phyloP scores from a whole-genome alignment of 1,284 basidiomycete species.

The Lentinula novae-zelandiae region DNA sequence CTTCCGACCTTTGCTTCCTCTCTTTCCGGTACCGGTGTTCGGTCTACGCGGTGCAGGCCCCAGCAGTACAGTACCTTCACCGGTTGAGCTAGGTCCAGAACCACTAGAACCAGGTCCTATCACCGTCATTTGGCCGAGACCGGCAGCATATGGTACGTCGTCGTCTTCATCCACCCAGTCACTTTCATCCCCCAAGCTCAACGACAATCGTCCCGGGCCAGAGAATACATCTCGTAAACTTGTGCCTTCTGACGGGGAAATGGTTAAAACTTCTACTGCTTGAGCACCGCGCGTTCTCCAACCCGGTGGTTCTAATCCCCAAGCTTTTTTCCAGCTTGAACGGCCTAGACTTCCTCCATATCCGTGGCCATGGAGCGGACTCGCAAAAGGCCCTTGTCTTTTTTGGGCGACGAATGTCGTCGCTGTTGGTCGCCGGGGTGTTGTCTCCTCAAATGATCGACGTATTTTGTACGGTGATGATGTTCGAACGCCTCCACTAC shows the following conservation, averaged over 20 bases:
- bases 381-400: constrained; percentile 61
- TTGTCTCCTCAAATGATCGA: constrained; percentile 48
- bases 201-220: constrained; percentile 43
- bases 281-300: constrained; percentile 67
- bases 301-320: constrained; percentile 80
- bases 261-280: constrained; percentile 68
- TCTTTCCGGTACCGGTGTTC: constrained; percentile 13
- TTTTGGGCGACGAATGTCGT: constrained; percentile 74
- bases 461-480: constrained; percentile 48
- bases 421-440: constrained; percentile 34
- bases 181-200: constrained; percentile 66
- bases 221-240: constrained; percentile 75
- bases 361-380: constrained; percentile 37
- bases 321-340: constrained; percentile 84
- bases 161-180: constrained; percentile 86
- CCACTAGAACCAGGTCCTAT: constrained; percentile 19
- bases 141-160: constrained; percentile 73
- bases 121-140: constrained; percentile 63
- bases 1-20: constrained; percentile 22
- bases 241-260: constrained; percentile 54
- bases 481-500: constrained; percentile 31
- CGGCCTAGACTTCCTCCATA: constrained; percentile 48
- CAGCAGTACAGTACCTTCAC: constrained; percentile 31
- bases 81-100: not conserved
- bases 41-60: constrained; percentile 39